Evolutionary conservation across 2,329 filamentous ascomycete species (phyloP), one percentile per base, ranked within the genome.

Genomic region (Alternaria viburni): DNA sequence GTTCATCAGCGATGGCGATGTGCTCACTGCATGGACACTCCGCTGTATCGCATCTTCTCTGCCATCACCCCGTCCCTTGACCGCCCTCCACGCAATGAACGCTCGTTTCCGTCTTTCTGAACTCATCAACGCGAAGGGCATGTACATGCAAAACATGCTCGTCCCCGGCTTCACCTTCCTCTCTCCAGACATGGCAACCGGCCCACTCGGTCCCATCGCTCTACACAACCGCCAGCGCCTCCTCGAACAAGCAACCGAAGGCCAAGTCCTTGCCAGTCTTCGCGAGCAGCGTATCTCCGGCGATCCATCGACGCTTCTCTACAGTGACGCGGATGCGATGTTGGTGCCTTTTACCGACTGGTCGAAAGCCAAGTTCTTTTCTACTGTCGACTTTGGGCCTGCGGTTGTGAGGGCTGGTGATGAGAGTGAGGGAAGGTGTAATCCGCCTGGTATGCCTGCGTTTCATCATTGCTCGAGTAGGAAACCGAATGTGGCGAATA

Each of bases 51-150:
- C 67, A 77, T 11, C 70, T 71, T 45, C 65, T 70, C 23, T 69
- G 61, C 26, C 62, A n/a, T 71, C 69, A 51, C 69, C 70, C n/a
- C 68, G 67, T n/a, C 76, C 17, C 60, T 67, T 84, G 46, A 76
- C 74, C 9, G 70, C 81, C n/a, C 68, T 80, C 47, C 82, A 83
- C 68, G 77, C 79, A 2, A 78, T 83, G 56, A 80, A 81, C 43
- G 60, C 81, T 13, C 81, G 82, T 75, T 23, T 81, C 74, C 67
- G 70, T 67, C 21, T 74, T 4, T 44, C 64, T 12, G 60, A 57
- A 3, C 30, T 74, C 19, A 49, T 65, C 36, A 64, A 72, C 12
- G 69, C 71, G 30, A 52, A 54, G 43, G 73, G 73, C 15, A 51
- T 71, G 23, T 68, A 68, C 32, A 13, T 69, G 6, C 61, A 65